Evolutionary conservation across 164 flowering plant genomes (phyloP).

Genomic region (Aristolochia contorta): DNA sequence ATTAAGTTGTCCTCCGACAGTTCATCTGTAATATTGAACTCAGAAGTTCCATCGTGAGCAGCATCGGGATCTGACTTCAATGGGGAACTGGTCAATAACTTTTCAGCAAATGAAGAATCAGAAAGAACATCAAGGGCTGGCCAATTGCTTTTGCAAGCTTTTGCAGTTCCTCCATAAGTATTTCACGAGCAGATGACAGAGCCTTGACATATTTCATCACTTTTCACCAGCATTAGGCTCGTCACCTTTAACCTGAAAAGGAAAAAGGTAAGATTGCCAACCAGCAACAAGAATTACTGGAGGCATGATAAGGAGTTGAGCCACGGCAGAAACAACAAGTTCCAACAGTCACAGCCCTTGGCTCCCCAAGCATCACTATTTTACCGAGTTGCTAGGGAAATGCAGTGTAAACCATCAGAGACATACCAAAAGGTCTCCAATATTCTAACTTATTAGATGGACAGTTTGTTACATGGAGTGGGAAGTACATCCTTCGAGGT

Average conservation of each 20-base stretch:
- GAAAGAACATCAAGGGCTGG: constrained; percentile 44
- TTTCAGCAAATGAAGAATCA: constrained; percentile 32
- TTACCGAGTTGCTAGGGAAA: too few relatives aligned
- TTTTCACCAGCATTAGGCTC: constrained; percentile 22
- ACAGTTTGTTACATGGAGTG: too few relatives aligned
- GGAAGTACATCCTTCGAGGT: too few relatives aligned
- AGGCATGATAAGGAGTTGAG: too few relatives aligned
- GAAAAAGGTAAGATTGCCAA: background rate
- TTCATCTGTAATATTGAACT: background rate
- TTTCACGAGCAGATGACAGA: constrained; percentile 48
- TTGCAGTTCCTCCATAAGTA: constrained; percentile 59
- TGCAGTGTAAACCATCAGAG: too few relatives aligned
- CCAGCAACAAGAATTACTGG: too few relatives aligned
- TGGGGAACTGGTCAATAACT: constrained; percentile 20
- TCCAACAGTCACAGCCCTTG: too few relatives aligned
- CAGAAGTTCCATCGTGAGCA: constrained; percentile 23
- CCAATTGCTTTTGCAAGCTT: constrained; percentile 58
- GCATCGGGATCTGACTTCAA: constrained; percentile 13
- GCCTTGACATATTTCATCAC: constrained; percentile 44
- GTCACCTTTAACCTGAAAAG: constrained; percentile 24
- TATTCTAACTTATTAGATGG: too few relatives aligned
- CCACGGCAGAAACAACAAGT: too few relatives aligned
- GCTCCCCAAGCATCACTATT: too few relatives aligned
- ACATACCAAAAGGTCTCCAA: too few relatives aligned
- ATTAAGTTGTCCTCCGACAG: constrained; percentile 1